A percentile compares a stretch with the other conserved stretches of the same genome.
phyloP scores from a whole-genome alignment of 2,329 filamentous ascomycete species.

The Dactylellina parvicollis region DNA sequence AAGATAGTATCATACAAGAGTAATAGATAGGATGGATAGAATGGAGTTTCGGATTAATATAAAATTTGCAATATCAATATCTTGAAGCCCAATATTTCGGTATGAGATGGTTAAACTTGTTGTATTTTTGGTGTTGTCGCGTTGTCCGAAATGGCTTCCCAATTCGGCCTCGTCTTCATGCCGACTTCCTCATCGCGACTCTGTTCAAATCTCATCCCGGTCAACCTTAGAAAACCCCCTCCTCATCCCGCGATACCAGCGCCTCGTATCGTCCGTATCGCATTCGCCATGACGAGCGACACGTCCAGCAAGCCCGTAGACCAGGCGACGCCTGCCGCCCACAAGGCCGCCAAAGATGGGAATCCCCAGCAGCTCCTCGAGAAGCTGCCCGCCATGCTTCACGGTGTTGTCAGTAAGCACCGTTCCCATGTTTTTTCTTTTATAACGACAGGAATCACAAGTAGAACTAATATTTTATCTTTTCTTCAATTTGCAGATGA shows the following conservation, averaged over 20 bases:
- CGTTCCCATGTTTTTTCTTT: too few species aligned
- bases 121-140: slow-evolving; percentile 28
- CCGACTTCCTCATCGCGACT: slow-evolving; percentile 4
- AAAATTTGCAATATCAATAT: background rate
- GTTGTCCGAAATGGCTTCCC: background rate
- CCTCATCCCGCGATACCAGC: background rate
- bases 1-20: too few species aligned
- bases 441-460: too few species aligned
- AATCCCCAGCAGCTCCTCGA: slow-evolving; percentile 52
- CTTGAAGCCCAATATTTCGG: too few species aligned
- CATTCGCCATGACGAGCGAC: slow-evolving; percentile 37
- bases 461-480: too few species aligned
- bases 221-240: background rate
- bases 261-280: background rate
- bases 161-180: background rate
- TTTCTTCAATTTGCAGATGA: slow-evolving; percentile 24
- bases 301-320: slow-evolving; percentile 16
- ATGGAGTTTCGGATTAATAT: slow-evolving; percentile 1
- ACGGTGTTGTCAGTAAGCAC: slow-evolving; percentile 52
- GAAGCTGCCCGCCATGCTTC: slow-evolving; percentile 51
- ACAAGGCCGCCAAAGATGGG: slow-evolving; percentile 43
- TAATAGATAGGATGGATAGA: background rate
- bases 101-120: too few species aligned
- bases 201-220: background rate
- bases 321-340: slow-evolving; percentile 33